Evolutionary conservation across 2,329 filamentous ascomycete genomes (phyloP), one percentile per base, ranked within the genome.

Genomic region (Fusarium sp.): DNA sequence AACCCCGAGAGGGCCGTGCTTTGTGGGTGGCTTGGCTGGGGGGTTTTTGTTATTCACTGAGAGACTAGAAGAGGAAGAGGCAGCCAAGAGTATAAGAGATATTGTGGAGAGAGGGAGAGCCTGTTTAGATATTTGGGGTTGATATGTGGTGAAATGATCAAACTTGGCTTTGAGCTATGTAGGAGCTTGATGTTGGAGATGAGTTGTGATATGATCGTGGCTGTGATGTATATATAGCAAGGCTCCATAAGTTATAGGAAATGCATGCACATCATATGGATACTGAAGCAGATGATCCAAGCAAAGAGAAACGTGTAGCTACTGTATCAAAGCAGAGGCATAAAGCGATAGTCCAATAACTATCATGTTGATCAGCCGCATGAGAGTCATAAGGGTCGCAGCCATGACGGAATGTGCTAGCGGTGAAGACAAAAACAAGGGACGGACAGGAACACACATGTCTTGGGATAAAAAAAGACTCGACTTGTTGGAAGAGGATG

Each of bases 1-100:
- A 60, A 63, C 69, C 58, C 71, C 71, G 71, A 74, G 57, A 53
- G 60, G 71, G 58, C 68, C 69, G 71, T 71, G 64, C 57, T 47
- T 24, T 65, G 33, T 53, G 56, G 39, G 53, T 48, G 38, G 60
- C 52, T 60, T 57, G 57, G 52, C 68, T 63, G 62, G 62, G 68
- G 66, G 66, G 58, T 23, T 44, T 38, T 28, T 58, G 26, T 60
- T 66, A 47, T 65, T 64, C 23, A 28, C 37, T 31, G 37, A 31
- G 18, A 35, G 56, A 38, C 29, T 6, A 31, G 53, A 41, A 26
- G 33, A 53, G 20, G 31, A 59, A 66, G 68, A 70, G 54, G 63
- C 62, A 67, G 57, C 66, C 66, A 67, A 70, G 57, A 57, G 43
- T 62, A 53, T 31, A 42, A 29, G 41, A 41, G 44, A 23, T 37